Evolutionary conservation across 345 rosid species (phyloP).

Genomic region (Mercurialis annua): DNA sequence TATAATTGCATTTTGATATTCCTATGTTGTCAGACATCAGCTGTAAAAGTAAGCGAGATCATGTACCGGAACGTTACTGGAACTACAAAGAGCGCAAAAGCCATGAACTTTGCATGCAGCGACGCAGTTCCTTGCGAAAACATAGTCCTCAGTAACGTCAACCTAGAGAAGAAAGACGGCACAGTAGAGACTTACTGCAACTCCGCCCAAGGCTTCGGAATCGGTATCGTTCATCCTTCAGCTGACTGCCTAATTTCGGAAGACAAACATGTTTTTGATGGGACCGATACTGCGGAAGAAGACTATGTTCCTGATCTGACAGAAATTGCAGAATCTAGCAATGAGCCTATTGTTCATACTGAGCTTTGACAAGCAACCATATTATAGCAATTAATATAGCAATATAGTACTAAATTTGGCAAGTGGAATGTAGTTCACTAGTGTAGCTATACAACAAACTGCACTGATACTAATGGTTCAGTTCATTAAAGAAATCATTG

Average conservation of each 20-base stretch:
- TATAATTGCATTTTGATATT: background rate
- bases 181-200: constrained; percentile 84
- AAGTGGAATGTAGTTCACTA: background rate
- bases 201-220: constrained; percentile 81
- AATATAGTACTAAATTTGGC: constrained; percentile 10
- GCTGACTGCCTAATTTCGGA: constrained; percentile 81
- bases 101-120: constrained; percentile 90
- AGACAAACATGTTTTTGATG: constrained; percentile 35
- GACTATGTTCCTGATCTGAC: background rate
- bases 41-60: constrained; percentile 71
- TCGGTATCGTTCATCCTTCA: constrained; percentile 79
- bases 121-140: constrained; percentile 82
- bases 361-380: constrained; percentile 46
- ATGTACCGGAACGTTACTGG: constrained; percentile 87
- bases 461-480: background rate
- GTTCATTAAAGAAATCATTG: background rate
- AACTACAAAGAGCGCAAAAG: constrained; percentile 63
- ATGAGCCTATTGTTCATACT: constrained; percentile 43
- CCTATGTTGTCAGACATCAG: constrained; percentile 58
- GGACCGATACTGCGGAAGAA: background rate
- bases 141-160: constrained; percentile 70
- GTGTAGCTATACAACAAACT: background rate
- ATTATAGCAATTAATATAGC: constrained; percentile 11
- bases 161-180: constrained; percentile 72
- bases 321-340: constrained; percentile 17